Percentiles rank a stretch among this genome's conserved stretches.
Conservation (phyloP, 2,329 filamentous ascomycete genomes). For the Pseudogymnoascus sp. region DNA sequence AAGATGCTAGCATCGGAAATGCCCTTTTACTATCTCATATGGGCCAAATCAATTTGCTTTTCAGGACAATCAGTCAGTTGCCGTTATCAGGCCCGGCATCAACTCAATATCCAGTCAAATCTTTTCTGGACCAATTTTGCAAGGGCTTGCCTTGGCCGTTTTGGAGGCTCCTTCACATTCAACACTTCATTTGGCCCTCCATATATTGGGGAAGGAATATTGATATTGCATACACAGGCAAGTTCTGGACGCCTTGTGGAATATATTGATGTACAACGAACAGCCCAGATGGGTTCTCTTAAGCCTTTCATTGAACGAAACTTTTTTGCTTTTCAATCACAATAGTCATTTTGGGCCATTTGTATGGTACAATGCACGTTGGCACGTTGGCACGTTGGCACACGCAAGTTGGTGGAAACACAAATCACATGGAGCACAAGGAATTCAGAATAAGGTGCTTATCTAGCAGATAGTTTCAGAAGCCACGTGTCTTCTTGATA, state of each 20-base stretch:
- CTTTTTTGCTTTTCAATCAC: conserved; percentile 3
- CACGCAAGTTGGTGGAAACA: neutral
- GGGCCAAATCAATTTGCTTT: neutral
- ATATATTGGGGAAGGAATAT: neutral
- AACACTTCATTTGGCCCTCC: neutral
- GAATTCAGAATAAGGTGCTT: conserved; percentile 5
- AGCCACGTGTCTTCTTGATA: neutral
- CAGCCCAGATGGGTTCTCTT: neutral
- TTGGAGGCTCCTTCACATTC: neutral
- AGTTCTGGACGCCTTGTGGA: neutral
- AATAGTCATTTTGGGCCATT: conserved; percentile 8
- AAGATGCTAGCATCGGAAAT: neutral
- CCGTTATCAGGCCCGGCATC: neutral
- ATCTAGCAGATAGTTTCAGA: neutral
- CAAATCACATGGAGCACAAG: neutral
- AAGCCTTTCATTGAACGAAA: neutral
- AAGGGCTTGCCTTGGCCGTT: neutral
- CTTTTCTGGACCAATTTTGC: neutral
- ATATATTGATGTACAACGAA: neutral
- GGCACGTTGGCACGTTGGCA: conserved; percentile 5
- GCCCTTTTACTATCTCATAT: neutral
- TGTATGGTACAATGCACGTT: conserved; percentile 4
- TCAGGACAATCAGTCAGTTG: neutral
- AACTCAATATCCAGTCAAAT: neutral
- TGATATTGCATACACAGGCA: neutral